Evolutionary conservation across 2,329 filamentous ascomycete species (phyloP).

Genomic region (Sclerotinia spermophila): DNA sequence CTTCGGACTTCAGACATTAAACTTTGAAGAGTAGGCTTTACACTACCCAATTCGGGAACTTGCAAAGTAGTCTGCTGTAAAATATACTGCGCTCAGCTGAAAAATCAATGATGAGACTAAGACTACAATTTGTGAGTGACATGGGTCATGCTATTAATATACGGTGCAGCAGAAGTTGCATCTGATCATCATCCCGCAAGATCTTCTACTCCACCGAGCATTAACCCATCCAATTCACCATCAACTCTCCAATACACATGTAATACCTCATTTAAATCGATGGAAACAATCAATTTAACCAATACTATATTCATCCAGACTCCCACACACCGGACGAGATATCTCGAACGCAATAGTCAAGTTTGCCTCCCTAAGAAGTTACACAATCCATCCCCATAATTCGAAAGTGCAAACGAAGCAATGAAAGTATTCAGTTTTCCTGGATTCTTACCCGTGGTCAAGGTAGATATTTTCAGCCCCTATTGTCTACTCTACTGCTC

Average conservation of each 20-base stretch:
- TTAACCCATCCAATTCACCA: background rate
- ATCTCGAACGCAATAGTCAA: background rate
- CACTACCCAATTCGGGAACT: background rate
- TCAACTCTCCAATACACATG: fast-evolving
- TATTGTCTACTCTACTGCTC: too few relatives aligned
- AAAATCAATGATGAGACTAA: background rate
- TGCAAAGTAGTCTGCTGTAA: background rate
- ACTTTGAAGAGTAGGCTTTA: background rate
- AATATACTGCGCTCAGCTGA: background rate
- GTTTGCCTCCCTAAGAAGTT: background rate
- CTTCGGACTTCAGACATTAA: fast-evolving
- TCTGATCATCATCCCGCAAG: background rate
- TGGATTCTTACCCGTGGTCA: too few relatives aligned
- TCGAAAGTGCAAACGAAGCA: background rate
- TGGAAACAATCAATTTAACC: background rate
- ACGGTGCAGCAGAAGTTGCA: background rate
- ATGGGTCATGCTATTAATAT: background rate
- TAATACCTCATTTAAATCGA: background rate
- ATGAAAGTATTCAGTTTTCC: fast-evolving
- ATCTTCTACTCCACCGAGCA: background rate
- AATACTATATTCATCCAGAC: background rate
- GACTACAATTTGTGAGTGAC: background rate
- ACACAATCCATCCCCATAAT: background rate
- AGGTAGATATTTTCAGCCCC: too few relatives aligned
- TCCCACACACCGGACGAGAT: background rate